Evolutionary conservation across 2,329 filamentous ascomycete genomes (phyloP).

Genomic region (Fusarium mangiferae): DNA sequence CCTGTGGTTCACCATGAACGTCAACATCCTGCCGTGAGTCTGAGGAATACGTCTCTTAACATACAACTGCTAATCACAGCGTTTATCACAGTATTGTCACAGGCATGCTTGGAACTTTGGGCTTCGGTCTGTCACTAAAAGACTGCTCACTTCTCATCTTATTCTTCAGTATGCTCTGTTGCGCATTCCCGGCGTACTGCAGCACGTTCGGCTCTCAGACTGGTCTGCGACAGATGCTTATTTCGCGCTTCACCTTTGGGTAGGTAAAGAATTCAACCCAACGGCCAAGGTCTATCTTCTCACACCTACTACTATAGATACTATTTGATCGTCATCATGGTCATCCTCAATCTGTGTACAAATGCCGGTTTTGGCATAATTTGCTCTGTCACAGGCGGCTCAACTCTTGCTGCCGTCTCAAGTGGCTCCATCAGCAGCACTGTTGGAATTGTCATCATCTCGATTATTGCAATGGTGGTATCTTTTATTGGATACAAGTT

Average conservation of each 20-base stretch:
- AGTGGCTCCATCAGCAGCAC: background rate
- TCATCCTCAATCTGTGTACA: background rate
- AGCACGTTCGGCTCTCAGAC: background rate
- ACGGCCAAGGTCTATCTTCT: background rate
- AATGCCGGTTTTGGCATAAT: background rate
- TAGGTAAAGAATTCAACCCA: background rate
- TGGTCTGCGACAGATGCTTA: background rate
- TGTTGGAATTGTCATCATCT: background rate
- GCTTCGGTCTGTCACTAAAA: background rate
- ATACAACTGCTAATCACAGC: background rate
- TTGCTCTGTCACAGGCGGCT: background rate
- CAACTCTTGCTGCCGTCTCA: background rate
- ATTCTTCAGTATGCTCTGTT: background rate
- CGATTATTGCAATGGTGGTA: background rate
- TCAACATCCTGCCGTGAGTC: background rate
- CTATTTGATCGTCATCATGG: background rate
- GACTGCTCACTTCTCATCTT: background rate
- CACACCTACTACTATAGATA: background rate
- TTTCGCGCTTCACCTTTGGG: background rate
- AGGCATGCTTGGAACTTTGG: background rate
- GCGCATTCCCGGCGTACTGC: background rate
- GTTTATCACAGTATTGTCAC: background rate
- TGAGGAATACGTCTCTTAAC: fast-evolving
- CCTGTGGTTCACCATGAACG: background rate
- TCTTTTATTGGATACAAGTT: background rate